Percentiles rank a stretch among this genome's conserved stretches.
These are phyloP conservation scores for Cystobasidium sp. DNA, from an alignment of 1,284 basidiomycete species.

Conservation along the genomic window DNA sequence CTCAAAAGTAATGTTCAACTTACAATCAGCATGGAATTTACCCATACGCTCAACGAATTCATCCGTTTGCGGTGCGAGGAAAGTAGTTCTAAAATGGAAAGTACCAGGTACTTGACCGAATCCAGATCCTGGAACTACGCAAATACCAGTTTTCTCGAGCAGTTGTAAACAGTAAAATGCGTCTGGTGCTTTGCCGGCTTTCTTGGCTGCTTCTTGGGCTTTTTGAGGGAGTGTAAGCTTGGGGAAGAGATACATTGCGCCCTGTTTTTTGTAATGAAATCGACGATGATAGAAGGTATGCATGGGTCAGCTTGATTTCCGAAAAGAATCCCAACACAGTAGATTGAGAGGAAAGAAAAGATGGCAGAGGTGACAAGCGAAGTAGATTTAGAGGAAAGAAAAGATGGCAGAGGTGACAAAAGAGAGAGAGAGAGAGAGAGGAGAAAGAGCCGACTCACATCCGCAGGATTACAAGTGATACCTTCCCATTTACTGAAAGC, in stretches of 20 bases:
- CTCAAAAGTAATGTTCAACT: neutral
- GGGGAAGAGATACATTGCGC: conserved; percentile 87
- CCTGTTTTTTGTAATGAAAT: no score
- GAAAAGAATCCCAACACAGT: neutral
- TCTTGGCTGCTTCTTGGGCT: conserved; percentile 73
- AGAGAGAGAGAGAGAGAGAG: neutral
- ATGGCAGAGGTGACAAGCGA: conserved; percentile 8
- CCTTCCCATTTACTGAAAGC: conserved; percentile 77
- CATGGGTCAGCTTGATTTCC: no score
- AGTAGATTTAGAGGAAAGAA: no score
- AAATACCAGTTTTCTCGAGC: conserved; percentile 87
- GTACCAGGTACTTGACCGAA: conserved; percentile 89
- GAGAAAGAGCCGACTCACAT: conserved; percentile 50
- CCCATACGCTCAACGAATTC: conserved; percentile 85
- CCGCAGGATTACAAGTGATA: conserved; percentile 80
- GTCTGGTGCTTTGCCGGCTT: conserved; percentile 77
- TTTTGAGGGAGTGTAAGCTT: conserved; percentile 70
- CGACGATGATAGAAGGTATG: no score
- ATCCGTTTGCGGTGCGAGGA: conserved; percentile 65
- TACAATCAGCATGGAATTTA: conserved; percentile 73
- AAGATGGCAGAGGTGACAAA: no score
- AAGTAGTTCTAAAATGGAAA: conserved; percentile 72
- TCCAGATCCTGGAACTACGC: conserved; percentile 86
- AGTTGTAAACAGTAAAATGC: conserved; percentile 82
- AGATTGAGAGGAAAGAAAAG: neutral